Conservation (phyloP, 768 basidiomycete species). For the Tulasnella sp. region DNA sequence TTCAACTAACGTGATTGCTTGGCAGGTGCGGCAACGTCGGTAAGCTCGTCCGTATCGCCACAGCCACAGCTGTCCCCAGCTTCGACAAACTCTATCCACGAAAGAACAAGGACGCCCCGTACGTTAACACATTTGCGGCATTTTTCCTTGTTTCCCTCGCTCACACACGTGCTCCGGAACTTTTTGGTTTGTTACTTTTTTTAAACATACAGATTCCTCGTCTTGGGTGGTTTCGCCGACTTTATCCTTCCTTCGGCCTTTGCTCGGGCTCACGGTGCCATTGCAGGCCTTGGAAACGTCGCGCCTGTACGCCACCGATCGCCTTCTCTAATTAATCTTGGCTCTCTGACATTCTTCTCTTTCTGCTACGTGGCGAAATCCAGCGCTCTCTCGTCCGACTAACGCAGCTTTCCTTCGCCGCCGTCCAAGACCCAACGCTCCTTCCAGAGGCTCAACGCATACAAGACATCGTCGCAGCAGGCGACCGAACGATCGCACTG, state of each 20-base stretch:
- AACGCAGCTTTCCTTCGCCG: conserved; percentile 52
- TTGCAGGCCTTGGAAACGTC: conserved; percentile 81
- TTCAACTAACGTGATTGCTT: background rate
- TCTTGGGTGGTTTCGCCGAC: conserved; percentile 79
- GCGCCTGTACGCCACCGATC: conserved; percentile 48
- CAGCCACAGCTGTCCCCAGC: conserved; percentile 47
- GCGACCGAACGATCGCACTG: conserved; percentile 72
- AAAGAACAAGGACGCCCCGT: conserved; percentile 50
- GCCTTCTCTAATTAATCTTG: background rate
- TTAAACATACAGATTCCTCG: conserved; percentile 51
- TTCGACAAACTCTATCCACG: conserved; percentile 59
- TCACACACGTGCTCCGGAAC: background rate
- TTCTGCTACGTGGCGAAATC: background rate
- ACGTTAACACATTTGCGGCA: conserved; percentile 10
- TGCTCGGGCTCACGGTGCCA: conserved; percentile 76
- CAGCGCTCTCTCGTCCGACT: conserved; percentile 55
- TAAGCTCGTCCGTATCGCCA: conserved; percentile 78
- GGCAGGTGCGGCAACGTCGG: conserved; percentile 82
- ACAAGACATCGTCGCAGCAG: conserved; percentile 73
- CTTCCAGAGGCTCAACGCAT: conserved; percentile 63
- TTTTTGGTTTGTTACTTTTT: background rate
- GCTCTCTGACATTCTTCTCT: background rate
- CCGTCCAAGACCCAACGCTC: conserved; percentile 45
- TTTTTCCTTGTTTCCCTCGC: background rate
- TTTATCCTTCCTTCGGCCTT: conserved; percentile 67